A percentile compares a stretch with the other conserved stretches of the same genome.
These are phyloP conservation scores for Miscanthus lutarioriparius DNA, from an alignment of 176 grass and related monocot species.

Conservation along the genomic window DNA sequence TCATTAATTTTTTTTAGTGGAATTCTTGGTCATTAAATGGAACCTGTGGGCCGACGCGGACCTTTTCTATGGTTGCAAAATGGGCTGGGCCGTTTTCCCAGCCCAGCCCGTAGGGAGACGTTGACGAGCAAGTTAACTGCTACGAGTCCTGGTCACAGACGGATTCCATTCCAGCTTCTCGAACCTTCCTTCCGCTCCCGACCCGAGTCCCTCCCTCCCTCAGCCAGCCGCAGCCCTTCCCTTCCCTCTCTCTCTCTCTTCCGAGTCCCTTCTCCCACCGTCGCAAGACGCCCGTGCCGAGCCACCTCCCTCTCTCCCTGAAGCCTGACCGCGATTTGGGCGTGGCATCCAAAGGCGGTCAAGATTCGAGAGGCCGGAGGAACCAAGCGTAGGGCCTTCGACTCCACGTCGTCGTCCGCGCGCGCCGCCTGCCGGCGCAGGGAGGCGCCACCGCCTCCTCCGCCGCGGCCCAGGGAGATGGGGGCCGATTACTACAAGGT, in stretches of 20 bases:
- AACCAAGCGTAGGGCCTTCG: constrained; percentile 38
- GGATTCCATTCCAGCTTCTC: neutral
- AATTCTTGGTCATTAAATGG: too few relatives aligned
- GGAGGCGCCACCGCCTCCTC: constrained; percentile 22
- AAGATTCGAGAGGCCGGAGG: constrained; percentile 56
- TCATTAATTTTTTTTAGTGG: too few relatives aligned
- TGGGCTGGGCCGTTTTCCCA: too few relatives aligned
- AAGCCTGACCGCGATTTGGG: too few relatives aligned
- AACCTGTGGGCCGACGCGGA: too few relatives aligned
- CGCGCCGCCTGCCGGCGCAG: constrained; percentile 33
- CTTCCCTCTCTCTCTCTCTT: neutral
- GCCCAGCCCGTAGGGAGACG: too few relatives aligned
- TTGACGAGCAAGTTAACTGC: too few relatives aligned
- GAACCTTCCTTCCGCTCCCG: neutral
- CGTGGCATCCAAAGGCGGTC: neutral
- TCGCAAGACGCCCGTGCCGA: neutral
- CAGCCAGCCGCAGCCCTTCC: neutral
- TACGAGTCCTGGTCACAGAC: too few relatives aligned
- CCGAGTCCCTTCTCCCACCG: neutral
- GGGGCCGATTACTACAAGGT: constrained; percentile 93
- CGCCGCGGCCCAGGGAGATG: constrained; percentile 44
- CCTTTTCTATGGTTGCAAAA: too few relatives aligned
- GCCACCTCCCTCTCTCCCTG: too few relatives aligned
- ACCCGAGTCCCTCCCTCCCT: too few relatives aligned
- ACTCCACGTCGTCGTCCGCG: constrained; percentile 30